Percentiles rank a stretch among this genome's conserved stretches.
These are phyloP conservation scores for Penicillium digitatum DNA, from an alignment of 2,329 filamentous ascomycete species.

Conservation along the genomic window DNA sequence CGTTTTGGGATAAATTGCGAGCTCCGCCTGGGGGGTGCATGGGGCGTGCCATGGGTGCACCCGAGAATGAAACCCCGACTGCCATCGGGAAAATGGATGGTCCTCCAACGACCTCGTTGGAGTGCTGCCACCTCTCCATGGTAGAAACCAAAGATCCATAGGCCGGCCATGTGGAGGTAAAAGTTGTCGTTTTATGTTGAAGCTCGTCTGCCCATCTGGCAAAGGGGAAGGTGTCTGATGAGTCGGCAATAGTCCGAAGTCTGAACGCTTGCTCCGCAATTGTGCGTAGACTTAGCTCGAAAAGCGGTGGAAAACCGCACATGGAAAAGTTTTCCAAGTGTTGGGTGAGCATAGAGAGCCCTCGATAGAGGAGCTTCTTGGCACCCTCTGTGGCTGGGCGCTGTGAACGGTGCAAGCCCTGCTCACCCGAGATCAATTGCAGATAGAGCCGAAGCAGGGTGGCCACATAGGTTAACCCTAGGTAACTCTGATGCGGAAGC, in stretches of 20 bases:
- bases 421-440: conserved; percentile 31
- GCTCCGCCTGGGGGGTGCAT: conserved; percentile 11
- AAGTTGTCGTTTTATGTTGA: conserved; percentile 25
- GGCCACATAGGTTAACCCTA: conserved; percentile 36
- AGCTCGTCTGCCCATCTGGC: conserved; percentile 34
- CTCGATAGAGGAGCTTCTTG: conserved; percentile 37
- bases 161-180: conserved; percentile 33
- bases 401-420: conserved; percentile 30
- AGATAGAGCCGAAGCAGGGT: conserved; percentile 37
- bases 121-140: conserved; percentile 30
- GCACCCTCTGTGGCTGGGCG: conserved; percentile 35
- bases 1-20: conserved; percentile 10
- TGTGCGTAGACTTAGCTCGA: conserved; percentile 36
- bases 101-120: conserved; percentile 14
- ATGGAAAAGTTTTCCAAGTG: conserved; percentile 38
- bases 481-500: conserved; percentile 40
- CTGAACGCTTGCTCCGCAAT: conserved; percentile 35
- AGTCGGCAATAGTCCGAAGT: conserved; percentile 29
- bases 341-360: conserved; percentile 34
- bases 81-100: conserved; percentile 9
- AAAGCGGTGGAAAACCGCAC: conserved; percentile 38
- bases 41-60: neutral
- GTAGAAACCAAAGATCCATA: conserved; percentile 31
- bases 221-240: conserved; percentile 33
- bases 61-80: neutral